phyloP scores from a whole-genome alignment of 2,329 filamentous ascomycete genomes.

The Pseudocercospora fijiensis region DNA sequence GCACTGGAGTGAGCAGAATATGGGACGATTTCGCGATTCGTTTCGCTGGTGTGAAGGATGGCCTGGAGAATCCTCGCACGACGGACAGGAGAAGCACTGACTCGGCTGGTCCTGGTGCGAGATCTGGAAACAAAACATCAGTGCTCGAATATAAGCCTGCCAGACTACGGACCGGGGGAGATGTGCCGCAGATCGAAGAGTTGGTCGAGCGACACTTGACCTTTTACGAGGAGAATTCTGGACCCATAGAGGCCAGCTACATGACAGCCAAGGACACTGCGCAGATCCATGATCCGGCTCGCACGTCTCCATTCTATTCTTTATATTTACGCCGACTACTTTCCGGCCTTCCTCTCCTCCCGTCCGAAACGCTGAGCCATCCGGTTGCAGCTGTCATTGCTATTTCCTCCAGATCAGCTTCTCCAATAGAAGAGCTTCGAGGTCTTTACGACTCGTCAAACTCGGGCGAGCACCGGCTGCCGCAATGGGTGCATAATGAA shows the following conservation, averaged over 20 bases:
- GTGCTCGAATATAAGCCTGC: constrained; percentile 41
- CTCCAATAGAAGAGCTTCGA: constrained; percentile 82
- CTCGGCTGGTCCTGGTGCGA: constrained; percentile 30
- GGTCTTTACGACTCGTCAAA: constrained; percentile 83
- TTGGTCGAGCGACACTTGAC: constrained; percentile 76
- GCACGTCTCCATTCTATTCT: constrained; percentile 66
- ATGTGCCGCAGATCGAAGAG: constrained; percentile 71
- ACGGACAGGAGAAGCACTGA: constrained; percentile 42
- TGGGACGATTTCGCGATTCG: constrained; percentile 90
- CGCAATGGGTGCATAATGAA: constrained; percentile 84
- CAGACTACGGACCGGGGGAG: constrained; percentile 47
- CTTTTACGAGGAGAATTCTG: constrained; percentile 63
- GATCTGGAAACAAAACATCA: constrained; percentile 26
- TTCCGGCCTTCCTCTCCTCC: constrained; percentile 72
- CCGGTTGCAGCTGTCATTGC: constrained; percentile 93
- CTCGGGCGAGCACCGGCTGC: constrained; percentile 69
- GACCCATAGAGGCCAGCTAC: constrained; percentile 43
- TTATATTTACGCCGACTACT: constrained; percentile 81
- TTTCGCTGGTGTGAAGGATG: constrained; percentile 70
- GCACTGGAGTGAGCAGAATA: constrained; percentile 74
- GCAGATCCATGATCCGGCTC: constrained; percentile 18
- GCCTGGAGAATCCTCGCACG: constrained; percentile 42
- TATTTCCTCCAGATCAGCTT: constrained; percentile 82
- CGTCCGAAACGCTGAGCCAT: constrained; percentile 91
- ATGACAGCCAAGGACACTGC: constrained; percentile 40